Evolutionary conservation across 306 rosid genomes (phyloP).

Genomic region (Fragaria ananassa): DNA sequence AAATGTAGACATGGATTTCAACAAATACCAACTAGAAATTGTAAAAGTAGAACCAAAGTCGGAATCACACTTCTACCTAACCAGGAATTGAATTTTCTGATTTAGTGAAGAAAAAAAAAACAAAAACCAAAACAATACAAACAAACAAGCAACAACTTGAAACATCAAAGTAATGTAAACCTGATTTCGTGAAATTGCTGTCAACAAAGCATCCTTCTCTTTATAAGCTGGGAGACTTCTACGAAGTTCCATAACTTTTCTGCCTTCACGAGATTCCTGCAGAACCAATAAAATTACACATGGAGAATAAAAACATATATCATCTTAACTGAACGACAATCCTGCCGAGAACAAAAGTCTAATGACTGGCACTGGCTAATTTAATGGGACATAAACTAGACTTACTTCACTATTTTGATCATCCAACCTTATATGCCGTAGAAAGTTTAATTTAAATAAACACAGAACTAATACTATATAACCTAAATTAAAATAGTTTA

Average conservation of each 20-base stretch:
- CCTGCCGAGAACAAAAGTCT: not conserved
- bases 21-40: not conserved
- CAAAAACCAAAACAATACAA: not conserved
- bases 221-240: constrained; percentile 78
- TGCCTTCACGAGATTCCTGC: constrained; percentile 80
- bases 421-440: not conserved
- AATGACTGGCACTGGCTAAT: not conserved
- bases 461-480: not conserved
- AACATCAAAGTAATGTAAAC: constrained; percentile 27
- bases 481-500: not conserved
- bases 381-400: not conserved
- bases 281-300: not conserved
- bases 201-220: constrained; percentile 70
- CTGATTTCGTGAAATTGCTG: constrained; percentile 74
- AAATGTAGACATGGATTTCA: not conserved
- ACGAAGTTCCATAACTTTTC: constrained; percentile 71
- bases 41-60: constrained; percentile 1
- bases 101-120: not conserved
- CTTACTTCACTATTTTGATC: not conserved
- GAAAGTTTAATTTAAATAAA: not conserved
- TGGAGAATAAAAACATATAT: not conserved
- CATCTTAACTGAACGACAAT: not conserved
- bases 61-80: not conserved
- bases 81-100: not conserved
- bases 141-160: not conserved